Conservation (phyloP, 2,329 filamentous ascomycete species). For the Tolypocladium guangdongense region DNA sequence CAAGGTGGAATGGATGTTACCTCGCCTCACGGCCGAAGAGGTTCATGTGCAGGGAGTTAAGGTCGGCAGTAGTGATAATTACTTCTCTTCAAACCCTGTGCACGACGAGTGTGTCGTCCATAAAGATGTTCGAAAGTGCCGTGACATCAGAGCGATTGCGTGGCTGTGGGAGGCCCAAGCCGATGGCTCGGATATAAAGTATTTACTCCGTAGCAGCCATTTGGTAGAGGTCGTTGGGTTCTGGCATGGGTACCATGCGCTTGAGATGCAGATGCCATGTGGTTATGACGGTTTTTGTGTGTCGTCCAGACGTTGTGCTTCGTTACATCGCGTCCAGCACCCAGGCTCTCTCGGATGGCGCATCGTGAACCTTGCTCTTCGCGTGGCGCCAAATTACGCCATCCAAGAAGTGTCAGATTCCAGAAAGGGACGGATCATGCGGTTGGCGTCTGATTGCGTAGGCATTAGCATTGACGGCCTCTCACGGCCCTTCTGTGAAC, state of each 20-base stretch:
- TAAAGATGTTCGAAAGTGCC: not conserved
- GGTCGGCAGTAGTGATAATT: not conserved
- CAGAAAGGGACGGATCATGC: not conserved
- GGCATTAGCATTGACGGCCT: not conserved
- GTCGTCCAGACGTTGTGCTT: not conserved
- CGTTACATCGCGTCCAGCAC: not conserved
- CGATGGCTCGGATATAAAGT: not conserved
- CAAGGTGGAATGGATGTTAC: not conserved
- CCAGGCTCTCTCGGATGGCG: not conserved
- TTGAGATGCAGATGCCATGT: not conserved
- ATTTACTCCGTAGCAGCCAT: not conserved
- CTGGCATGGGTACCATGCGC: not conserved
- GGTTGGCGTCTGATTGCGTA: not conserved
- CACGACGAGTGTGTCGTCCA: not conserved
- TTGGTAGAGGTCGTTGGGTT: not conserved
- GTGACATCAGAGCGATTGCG: not conserved
- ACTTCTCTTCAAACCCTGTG: not conserved
- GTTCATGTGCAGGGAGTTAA: not conserved
- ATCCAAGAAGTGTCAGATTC: not conserved
- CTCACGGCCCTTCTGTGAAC: too few species aligned
- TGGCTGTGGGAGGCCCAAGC: not conserved
- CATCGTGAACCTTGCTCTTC: not conserved
- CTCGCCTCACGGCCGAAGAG: not conserved
- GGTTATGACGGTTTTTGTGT: not conserved
- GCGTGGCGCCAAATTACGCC: not conserved